A percentile compares a stretch with the other conserved stretches of the same genome.
These are phyloP conservation scores for Globisporangium canariense DNA, from an alignment of 352 stramenopile species.

Conservation along the genomic window DNA sequence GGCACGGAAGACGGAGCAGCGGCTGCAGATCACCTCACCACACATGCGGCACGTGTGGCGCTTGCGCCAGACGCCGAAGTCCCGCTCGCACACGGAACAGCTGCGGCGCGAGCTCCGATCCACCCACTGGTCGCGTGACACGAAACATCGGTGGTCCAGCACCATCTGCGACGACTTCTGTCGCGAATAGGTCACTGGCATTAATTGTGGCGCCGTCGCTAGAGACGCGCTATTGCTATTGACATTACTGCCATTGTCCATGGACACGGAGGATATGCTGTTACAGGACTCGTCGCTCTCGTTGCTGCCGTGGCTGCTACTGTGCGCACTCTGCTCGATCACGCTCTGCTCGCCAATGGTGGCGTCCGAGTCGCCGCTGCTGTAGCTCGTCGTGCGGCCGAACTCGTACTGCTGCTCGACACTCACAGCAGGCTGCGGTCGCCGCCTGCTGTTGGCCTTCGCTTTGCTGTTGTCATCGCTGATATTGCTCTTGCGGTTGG, in stretches of 20 bases:
- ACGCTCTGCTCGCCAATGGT: slow-evolving; percentile 8
- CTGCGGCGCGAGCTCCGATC: slow-evolving; percentile 38
- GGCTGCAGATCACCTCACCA: slow-evolving; percentile 71
- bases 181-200: slow-evolving; percentile 5
- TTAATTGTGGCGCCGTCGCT: slow-evolving; percentile 6
- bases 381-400: slow-evolving; percentile 10
- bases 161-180: slow-evolving; percentile 27
- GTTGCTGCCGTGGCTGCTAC: slow-evolving; percentile 18
- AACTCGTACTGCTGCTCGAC: slow-evolving; percentile 24
- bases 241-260: slow-evolving; percentile 2
- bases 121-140: slow-evolving; percentile 53
- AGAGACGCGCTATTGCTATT: slow-evolving; percentile 15
- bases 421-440: slow-evolving; percentile 4
- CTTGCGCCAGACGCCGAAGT: slow-evolving; percentile 70
- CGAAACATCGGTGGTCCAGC: slow-evolving; percentile 65
- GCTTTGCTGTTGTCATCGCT: slow-evolving; percentile 23
- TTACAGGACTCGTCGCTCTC: slow-evolving; percentile 17
- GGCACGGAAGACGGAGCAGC: slow-evolving; percentile 67
- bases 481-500: slow-evolving; percentile 12
- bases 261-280: slow-evolving; percentile 9
- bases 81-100: slow-evolving; percentile 65
- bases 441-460: slow-evolving; percentile 16
- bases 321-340: slow-evolving; percentile 13
- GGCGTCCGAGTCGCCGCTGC: background rate
- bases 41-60: slow-evolving; percentile 82